phyloP scores from a whole-genome alignment of 192 early-diverging fungal species.

The Ambispora gerdemannii region DNA sequence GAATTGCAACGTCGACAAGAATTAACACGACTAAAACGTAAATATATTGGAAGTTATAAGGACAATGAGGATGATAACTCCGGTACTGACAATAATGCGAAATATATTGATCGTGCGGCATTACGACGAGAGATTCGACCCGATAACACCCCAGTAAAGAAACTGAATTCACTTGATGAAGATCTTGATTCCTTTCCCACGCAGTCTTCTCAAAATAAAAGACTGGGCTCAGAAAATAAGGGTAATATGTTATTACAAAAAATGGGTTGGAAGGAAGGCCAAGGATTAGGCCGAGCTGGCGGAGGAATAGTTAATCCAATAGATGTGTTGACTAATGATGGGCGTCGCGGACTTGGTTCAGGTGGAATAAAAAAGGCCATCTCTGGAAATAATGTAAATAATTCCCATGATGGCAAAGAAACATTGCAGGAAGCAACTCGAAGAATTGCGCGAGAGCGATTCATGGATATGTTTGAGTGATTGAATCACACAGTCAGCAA shows the following conservation, averaged over 20 bases:
- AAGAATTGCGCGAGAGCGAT: slow-evolving; percentile 23
- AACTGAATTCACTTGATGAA: slow-evolving; percentile 18
- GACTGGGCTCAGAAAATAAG: slow-evolving; percentile 45
- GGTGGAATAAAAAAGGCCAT: slow-evolving; percentile 4
- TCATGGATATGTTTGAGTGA: slow-evolving; percentile 25
- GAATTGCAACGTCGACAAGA: slow-evolving; percentile 35
- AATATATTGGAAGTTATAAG: slow-evolving; percentile 9
- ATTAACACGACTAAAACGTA: slow-evolving; percentile 33
- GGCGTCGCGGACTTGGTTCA: slow-evolving; percentile 21
- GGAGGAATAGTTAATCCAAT: slow-evolving; percentile 49
- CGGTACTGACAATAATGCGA: slow-evolving; percentile 32
- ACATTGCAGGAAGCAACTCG: slow-evolving; percentile 27
- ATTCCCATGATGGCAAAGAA: not conserved
- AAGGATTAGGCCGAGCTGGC: slow-evolving; percentile 52
- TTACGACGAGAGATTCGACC: slow-evolving; percentile 61
- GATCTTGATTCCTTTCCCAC: not conserved
- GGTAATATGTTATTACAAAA: slow-evolving; percentile 58
- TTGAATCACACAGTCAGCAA: too few species aligned
- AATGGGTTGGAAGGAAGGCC: slow-evolving; percentile 71
- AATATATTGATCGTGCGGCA: slow-evolving; percentile 64
- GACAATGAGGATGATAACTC: not conserved
- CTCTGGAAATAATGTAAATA: not conserved
- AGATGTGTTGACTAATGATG: slow-evolving; percentile 33
- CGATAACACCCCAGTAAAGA: slow-evolving; percentile 30
- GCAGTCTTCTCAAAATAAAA: not conserved